Percentiles rank a stretch among this genome's conserved stretches.
Evolutionary conservation across 345 rosid species (phyloP).

Genomic region (Populus euphratica): DNA sequence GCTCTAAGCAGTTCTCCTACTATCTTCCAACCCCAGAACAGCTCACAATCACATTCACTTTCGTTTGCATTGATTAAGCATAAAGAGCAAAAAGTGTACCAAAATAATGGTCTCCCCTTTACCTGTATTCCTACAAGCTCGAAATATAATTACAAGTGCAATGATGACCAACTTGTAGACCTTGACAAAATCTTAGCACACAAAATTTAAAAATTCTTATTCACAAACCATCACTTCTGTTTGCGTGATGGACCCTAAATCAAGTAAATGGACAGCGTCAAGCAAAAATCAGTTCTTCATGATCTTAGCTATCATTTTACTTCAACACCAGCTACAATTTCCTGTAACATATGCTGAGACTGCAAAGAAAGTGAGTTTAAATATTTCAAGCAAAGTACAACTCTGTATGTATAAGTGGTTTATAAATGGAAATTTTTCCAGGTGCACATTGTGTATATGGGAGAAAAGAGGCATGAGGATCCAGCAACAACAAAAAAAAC

Average conservation of each 20-base stretch:
- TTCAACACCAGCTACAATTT: conserved; percentile 7
- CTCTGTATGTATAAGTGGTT: neutral
- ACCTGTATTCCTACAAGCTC: neutral
- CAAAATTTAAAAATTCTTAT: neutral
- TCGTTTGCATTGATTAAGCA: neutral
- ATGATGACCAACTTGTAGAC: neutral
- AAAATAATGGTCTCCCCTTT: neutral
- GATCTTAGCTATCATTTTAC: conserved; percentile 8
- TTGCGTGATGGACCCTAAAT: conserved; percentile 4
- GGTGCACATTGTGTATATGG: conserved; percentile 46
- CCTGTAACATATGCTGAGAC: conserved; percentile 12
- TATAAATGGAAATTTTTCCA: conserved; percentile 6
- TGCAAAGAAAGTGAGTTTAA: conserved; percentile 12
- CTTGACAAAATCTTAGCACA: neutral
- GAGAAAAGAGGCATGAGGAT: conserved; percentile 42
- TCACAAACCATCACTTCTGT: neutral
- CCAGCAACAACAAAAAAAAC: conserved; percentile 27
- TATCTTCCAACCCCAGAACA: neutral
- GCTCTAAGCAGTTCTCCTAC: neutral
- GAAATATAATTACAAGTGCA: neutral
- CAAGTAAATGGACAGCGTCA: neutral
- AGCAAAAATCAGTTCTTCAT: neutral
- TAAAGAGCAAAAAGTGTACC: conserved; percentile 5
- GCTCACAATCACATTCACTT: neutral
- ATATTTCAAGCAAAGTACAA: neutral